Conservation (phyloP, 2,329 filamentous ascomycete genomes). For the Corynespora cassiicola region DNA sequence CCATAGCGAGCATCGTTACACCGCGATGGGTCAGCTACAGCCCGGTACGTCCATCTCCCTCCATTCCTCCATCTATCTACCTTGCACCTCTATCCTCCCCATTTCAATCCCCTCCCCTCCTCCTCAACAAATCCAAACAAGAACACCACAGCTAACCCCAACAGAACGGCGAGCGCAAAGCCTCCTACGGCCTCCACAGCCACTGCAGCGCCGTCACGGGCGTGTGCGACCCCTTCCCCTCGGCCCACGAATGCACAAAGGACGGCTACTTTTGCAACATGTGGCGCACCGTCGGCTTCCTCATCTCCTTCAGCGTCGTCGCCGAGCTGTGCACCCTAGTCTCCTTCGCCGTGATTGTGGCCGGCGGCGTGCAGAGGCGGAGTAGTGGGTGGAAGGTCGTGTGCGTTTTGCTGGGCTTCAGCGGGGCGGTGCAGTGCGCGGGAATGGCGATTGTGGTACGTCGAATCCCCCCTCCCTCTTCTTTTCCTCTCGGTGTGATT, state of each 20-base stretch:
- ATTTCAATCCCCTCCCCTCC: conserved; percentile 42
- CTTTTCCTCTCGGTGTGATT: conserved; percentile 1
- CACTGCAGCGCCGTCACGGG: conserved; percentile 76
- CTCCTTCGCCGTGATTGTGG: conserved; percentile 76
- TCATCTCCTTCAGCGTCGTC: conserved; percentile 85
- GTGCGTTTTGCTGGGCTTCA: conserved; percentile 67
- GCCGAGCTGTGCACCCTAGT: conserved; percentile 82
- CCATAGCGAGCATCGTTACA: conserved; percentile 70
- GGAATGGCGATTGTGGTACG: conserved; percentile 84
- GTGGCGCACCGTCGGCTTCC: conserved; percentile 87
- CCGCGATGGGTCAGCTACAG: conserved; percentile 76
- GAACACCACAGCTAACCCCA: too few relatives aligned
- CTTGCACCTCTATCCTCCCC: conserved; percentile 34
- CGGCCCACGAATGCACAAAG: conserved; percentile 69
- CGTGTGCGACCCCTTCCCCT: conserved; percentile 71
- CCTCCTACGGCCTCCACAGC: conserved; percentile 76
- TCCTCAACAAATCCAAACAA: conserved; percentile 25
- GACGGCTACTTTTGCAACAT: conserved; percentile 84
- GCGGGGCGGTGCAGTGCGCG: conserved; percentile 74
- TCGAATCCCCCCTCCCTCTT: conserved; percentile 7
- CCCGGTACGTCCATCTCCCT: conserved; percentile 28
- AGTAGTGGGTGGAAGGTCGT: conserved; percentile 85
- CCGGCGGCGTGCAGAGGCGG: conserved; percentile 79
- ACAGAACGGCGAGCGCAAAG: conserved; percentile 41
- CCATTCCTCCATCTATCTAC: neutral